Percentiles rank a stretch among this genome's conserved stretches.
These are phyloP conservation scores for Marchantia paleacea DNA, from an alignment of 225 moss, liverwort and hornwort species.

Conservation along the genomic window DNA sequence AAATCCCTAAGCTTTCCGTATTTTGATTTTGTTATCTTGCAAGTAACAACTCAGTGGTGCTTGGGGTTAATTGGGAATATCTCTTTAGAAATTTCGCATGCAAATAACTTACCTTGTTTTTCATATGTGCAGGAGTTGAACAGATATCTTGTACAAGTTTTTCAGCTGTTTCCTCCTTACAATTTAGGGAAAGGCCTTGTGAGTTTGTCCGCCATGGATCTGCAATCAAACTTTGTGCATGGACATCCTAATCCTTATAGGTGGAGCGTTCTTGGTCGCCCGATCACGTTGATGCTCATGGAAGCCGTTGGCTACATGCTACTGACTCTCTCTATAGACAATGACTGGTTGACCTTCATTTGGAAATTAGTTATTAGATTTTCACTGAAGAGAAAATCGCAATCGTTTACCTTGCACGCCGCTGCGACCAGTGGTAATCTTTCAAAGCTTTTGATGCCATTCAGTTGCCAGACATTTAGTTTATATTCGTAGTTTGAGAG, in stretches of 20 bases:
- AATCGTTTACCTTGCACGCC: constrained; percentile 13
- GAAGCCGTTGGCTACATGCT: constrained; percentile 79
- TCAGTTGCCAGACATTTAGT: not conserved
- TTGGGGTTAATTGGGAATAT: not conserved
- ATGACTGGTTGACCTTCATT: constrained; percentile 52
- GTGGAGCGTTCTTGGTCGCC: constrained; percentile 79
- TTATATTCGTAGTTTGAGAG: not conserved
- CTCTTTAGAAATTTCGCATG: not conserved
- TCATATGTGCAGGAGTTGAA: constrained; percentile 68
- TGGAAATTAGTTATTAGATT: constrained; percentile 25
- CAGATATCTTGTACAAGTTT: constrained; percentile 64
- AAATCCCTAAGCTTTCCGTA: not conserved
- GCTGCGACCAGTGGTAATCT: constrained; percentile 24
- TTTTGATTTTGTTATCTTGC: not conserved
- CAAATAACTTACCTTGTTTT: not conserved
- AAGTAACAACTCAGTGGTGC: no score
- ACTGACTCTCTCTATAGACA: constrained; percentile 76
- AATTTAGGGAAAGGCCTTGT: constrained; percentile 83
- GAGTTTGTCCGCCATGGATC: constrained; percentile 76
- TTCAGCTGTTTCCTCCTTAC: constrained; percentile 81
- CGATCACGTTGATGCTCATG: constrained; percentile 66
- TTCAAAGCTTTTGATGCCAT: not conserved
- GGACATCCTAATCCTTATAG: constrained; percentile 49
- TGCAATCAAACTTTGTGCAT: constrained; percentile 57
- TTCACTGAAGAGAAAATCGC: constrained; percentile 28